Evolutionary conservation across 179 eudicot species (phyloP), one percentile per base, ranked within the genome.

Genomic region (Spergularia azorica): DNA sequence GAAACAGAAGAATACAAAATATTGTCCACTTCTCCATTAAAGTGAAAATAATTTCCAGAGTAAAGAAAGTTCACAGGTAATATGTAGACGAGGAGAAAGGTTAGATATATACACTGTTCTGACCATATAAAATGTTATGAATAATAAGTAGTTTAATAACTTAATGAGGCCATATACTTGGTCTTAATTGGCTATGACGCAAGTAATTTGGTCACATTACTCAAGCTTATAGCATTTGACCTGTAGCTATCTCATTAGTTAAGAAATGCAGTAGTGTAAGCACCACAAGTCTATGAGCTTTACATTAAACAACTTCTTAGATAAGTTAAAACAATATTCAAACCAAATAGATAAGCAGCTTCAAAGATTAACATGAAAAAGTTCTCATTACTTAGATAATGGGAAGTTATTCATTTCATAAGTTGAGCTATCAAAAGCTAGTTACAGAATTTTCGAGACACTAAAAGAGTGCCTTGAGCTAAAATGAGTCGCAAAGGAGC

Each of bases 21-120:
- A 54, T 41, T 72, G 17, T 82, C 78, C 54, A 68, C 17, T 73
- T 63, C 70, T 69, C 77, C 82, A 83, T 85, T 71, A 17, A 17
- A 38, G 1, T 56, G 14, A 1, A n/a, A 2, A 6, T 20, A 13
- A 0, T 32, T 50, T 48, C 11, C 11, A 43, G n/a, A 46, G 13
- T 41, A 66, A 50, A 36, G 74, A 55, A 71, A n/a, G 18, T 21
- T 36, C 4, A 36, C 16, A 50, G 8, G 20, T 55, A 55, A 55
- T 71, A 39, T 56, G 26, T 57, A 59, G 15, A n/a, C 10, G 10
- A 9, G 5, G 51, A 21, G 46, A 58, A 71, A 38, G 21, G 9
- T 39, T 71, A 56, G n/a, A 38, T 0, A 56, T 57, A 36, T 71
- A 55, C 0, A 38, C 2, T 5, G 57, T 58, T 50, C 14, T 38